phyloP scores from a whole-genome alignment of 345 rosid genomes.

The Brassica incana region DNA sequence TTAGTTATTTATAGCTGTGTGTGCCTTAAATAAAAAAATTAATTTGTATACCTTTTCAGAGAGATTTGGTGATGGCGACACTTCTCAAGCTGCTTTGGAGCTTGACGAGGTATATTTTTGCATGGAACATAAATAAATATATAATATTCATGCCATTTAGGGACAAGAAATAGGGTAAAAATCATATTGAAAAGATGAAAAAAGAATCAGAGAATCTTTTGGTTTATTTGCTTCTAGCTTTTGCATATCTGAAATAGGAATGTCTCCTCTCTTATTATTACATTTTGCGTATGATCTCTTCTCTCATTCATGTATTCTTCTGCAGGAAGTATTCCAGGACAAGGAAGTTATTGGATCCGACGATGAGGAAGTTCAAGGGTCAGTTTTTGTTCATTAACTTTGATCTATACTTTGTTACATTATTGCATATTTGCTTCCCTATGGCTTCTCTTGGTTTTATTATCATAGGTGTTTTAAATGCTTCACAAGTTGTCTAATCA shows the following conservation, averaged over 20 bases:
- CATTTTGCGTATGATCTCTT: neutral
- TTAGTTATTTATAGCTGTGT: slow-evolving; percentile 14
- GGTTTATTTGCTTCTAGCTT: slow-evolving; percentile 14
- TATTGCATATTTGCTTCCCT: neutral
- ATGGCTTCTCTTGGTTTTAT: neutral
- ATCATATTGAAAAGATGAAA: slow-evolving; percentile 1
- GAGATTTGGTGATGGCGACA: slow-evolving; percentile 97
- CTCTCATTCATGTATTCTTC: slow-evolving; percentile 27
- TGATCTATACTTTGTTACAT: neutral
- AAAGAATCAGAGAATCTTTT: neutral
- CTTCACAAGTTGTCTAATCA: no score
- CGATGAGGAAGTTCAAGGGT: slow-evolving; percentile 49
- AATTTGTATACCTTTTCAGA: slow-evolving; percentile 49
- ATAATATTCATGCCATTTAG: neutral
- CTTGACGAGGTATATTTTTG: slow-evolving; percentile 76
- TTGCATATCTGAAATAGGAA: neutral
- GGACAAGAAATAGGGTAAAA: slow-evolving; percentile 16
- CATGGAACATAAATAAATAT: neutral
- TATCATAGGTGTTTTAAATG: neutral
- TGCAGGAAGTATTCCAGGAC: slow-evolving; percentile 71
- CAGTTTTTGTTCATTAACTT: slow-evolving; percentile 38
- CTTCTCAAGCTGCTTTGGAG: slow-evolving; percentile 86
- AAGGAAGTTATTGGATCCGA: slow-evolving; percentile 47
- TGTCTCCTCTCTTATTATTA: slow-evolving; percentile 2
- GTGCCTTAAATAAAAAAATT: slow-evolving; percentile 7